Evolutionary conservation across 208 protist genomes (phyloP).

Genomic region (Porcisia deanei): DNA sequence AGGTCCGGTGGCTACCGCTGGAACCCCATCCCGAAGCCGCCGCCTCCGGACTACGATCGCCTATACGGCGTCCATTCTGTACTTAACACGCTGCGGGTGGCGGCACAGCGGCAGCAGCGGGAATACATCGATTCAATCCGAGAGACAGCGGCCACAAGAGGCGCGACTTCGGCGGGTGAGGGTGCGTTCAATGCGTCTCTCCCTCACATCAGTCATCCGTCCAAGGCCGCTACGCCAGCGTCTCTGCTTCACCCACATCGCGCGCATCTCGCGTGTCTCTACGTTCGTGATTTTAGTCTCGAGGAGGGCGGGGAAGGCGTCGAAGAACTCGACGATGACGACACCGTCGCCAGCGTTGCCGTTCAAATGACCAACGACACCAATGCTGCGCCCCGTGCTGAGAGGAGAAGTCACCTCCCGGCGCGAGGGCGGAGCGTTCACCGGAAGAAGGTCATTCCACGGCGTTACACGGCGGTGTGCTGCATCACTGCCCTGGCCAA

Average conservation of each 20-base stretch:
- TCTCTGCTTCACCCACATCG: conserved; percentile 16
- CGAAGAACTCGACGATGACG: not conserved
- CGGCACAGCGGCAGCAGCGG: conserved; percentile 24
- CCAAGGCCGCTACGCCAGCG: not conserved
- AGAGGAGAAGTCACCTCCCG: not conserved
- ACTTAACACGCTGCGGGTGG: conserved; percentile 59
- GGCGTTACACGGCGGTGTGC: conserved; percentile 55
- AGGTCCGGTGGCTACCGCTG: conserved; percentile 63
- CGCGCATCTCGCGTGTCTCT: conserved; percentile 39
- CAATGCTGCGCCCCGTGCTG: not conserved
- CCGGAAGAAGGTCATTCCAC: conserved; percentile 38
- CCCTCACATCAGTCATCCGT: not conserved
- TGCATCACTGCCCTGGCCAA: conserved; percentile 65
- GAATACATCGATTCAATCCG: not conserved
- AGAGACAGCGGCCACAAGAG: not conserved
- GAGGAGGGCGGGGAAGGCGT: conserved; percentile 20
- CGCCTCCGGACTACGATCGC: conserved; percentile 60
- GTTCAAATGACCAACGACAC: not conserved
- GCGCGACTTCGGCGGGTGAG: not conserved
- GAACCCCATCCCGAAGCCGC: conserved; percentile 72
- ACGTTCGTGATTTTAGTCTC: conserved; percentile 71
- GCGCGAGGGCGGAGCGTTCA: not conserved
- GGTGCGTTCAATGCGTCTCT: not conserved
- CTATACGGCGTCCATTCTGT: conserved; percentile 71
- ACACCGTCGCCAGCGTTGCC: not conserved